These are phyloP conservation scores for Rhodotorula sp. DNA, from an alignment of 1,284 basidiomycete genomes.

Conservation along the genomic window DNA sequence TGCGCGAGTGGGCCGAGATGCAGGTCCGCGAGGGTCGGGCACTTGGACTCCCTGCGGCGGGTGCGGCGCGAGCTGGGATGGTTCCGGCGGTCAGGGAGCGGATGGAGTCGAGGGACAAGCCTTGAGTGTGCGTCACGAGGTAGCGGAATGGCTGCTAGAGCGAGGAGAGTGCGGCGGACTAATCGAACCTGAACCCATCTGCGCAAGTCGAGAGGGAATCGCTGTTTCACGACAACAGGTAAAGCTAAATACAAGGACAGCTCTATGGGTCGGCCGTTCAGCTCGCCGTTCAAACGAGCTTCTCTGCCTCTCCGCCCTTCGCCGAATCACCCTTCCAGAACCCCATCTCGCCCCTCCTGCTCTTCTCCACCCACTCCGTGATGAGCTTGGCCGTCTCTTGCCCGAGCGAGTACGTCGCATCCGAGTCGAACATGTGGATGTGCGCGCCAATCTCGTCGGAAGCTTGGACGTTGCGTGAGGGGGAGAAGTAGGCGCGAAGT, in stretches of 20 bases:
- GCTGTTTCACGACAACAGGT: not conserved
- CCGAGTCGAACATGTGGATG: conserved; percentile 39
- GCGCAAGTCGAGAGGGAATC: not conserved
- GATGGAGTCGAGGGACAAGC: conserved; percentile 1
- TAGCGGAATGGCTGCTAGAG: not conserved
- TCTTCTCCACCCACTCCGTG: conserved; percentile 32
- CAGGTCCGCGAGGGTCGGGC: conserved; percentile 21
- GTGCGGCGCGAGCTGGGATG: not conserved
- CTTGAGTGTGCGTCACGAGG: not conserved
- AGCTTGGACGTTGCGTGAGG: conserved; percentile 26
- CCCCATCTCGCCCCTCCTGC: conserved; percentile 29
- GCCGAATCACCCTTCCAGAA: conserved; percentile 7
- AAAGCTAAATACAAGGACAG: not conserved
- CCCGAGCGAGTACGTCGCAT: conserved; percentile 34
- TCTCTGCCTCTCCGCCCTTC: not conserved
- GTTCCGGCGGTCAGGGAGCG: conserved; percentile 6
- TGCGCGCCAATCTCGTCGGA: conserved; percentile 38
- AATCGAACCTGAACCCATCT: not conserved
- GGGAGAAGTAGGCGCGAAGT: conserved; percentile 19
- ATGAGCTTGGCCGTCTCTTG: conserved; percentile 31
- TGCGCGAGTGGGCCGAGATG: conserved; percentile 37
- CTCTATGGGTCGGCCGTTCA: not conserved
- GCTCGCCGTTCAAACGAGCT: not conserved
- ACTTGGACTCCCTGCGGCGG: conserved; percentile 6
- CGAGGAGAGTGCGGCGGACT: not conserved